A percentile compares a stretch with the other conserved stretches of the same genome.
Conservation (phyloP, 192 early-diverging fungal species). For the Backusella mclennaniae region DNA sequence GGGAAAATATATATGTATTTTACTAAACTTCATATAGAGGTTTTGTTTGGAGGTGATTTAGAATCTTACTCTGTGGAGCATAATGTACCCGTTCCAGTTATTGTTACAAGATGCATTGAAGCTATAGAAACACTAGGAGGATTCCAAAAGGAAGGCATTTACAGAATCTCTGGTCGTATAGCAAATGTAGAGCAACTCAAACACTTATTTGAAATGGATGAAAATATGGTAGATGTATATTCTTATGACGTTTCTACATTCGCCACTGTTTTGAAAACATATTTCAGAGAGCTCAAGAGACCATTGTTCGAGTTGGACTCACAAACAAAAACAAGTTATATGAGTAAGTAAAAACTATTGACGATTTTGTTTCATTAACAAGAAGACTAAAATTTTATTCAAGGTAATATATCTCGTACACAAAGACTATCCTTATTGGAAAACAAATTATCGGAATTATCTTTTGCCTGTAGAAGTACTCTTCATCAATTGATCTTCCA, state of each 20-base stretch:
- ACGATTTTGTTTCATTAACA: background rate
- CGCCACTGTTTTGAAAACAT: conserved; percentile 62
- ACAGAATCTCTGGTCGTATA: conserved; percentile 37
- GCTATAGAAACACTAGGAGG: conserved; percentile 32
- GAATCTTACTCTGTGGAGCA: conserved; percentile 29
- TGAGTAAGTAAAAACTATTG: conserved; percentile 38
- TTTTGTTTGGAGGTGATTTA: conserved; percentile 35
- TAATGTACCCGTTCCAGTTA: conserved; percentile 26
- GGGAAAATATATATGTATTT: background rate
- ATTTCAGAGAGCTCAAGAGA: conserved; percentile 57
- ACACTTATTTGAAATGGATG: conserved; percentile 34
- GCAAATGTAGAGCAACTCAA: conserved; percentile 32
- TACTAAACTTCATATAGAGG: conserved; percentile 11
- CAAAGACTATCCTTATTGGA: conserved; percentile 39
- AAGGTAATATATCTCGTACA: conserved; percentile 7
- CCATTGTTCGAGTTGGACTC: conserved; percentile 56
- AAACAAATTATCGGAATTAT: conserved; percentile 37
- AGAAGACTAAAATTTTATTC: background rate
- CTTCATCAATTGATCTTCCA: conserved; percentile 55
- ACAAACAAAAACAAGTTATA: conserved; percentile 48
- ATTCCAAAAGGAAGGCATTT: conserved; percentile 38
- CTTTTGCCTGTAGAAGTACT: conserved; percentile 48
- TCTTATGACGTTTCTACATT: conserved; percentile 57
- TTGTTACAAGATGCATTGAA: conserved; percentile 34
- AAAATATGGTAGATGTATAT: conserved; percentile 22